Percentiles rank a stretch among this genome's conserved stretches.
Evolutionary conservation across 2,329 filamentous ascomycete genomes (phyloP).

Genomic region (Colletotrichum filicis): DNA sequence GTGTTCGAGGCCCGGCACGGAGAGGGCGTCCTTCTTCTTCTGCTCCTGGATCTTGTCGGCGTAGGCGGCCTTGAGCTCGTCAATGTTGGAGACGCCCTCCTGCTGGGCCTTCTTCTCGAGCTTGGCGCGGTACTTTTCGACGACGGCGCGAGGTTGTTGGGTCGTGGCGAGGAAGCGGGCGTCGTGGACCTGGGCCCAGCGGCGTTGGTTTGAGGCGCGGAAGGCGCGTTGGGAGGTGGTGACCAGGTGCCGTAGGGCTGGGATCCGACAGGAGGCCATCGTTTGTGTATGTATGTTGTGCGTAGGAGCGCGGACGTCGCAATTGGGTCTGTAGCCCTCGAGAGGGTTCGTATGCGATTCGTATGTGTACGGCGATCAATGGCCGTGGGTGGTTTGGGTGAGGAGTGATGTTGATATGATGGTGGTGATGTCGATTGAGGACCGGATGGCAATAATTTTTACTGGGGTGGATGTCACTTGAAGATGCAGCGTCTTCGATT

Average conservation of each 20-base stretch:
- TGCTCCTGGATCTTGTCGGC: conserved; percentile 82
- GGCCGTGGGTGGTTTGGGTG: neutral
- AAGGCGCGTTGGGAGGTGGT: conserved; percentile 45
- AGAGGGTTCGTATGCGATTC: neutral
- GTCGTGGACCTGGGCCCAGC: conserved; percentile 93
- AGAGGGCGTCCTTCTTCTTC: conserved; percentile 72
- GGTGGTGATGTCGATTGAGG: neutral
- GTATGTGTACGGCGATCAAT: too few species aligned
- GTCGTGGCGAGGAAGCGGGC: conserved; percentile 90
- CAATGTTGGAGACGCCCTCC: conserved; percentile 76
- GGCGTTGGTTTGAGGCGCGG: conserved; percentile 68
- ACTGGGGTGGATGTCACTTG: conserved; percentile 11
- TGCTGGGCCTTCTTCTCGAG: conserved; percentile 83
- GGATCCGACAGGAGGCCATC: conserved; percentile 62
- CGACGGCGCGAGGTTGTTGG: conserved; percentile 71
- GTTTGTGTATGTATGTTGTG: conserved; percentile 19
- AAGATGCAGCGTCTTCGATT: conserved; percentile 22
- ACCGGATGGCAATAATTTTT: neutral
- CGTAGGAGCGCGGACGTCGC: neutral
- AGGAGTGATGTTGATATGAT: neutral
- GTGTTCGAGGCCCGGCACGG: conserved; percentile 48
- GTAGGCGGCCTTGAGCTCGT: conserved; percentile 84
- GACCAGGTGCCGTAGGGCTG: conserved; percentile 59
- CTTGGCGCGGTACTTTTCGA: conserved; percentile 90
- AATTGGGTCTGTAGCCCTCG: neutral